A percentile compares a stretch with the other conserved stretches of the same genome.
Evolutionary conservation across 495 filamentous ascomycete genomes (phyloP).

Genomic region (Annulohypoxylon nitens): DNA sequence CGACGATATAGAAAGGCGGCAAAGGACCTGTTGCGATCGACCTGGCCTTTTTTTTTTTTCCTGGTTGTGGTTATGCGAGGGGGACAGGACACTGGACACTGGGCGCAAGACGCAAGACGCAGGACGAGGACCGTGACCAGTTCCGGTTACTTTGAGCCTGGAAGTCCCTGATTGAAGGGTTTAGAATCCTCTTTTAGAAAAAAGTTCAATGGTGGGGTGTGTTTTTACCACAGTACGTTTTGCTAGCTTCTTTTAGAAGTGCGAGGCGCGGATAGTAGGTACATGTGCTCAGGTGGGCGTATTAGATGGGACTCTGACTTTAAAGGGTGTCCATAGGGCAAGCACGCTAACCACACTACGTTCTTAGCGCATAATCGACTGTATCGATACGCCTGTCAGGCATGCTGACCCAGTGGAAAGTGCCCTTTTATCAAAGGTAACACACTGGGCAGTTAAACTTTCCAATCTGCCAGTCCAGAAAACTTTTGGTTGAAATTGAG

Average conservation of each 20-base stretch:
- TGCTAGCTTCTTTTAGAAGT: conserved; percentile 40
- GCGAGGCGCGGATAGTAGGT: conserved; percentile 32
- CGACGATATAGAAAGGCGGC: conserved; percentile 25
- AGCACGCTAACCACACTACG: not conserved
- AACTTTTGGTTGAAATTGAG: not conserved
- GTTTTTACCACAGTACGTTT: not conserved
- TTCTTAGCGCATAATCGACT: conserved; percentile 3
- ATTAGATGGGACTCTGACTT: not conserved
- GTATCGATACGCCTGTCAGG: not conserved
- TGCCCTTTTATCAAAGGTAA: not conserved
- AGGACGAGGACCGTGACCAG: conserved; percentile 15
- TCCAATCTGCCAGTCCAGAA: not conserved
- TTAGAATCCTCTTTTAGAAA: conserved; percentile 32
- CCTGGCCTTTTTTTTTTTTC: conserved; percentile 18
- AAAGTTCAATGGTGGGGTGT: conserved; percentile 44
- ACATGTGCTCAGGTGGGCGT: conserved; percentile 2
- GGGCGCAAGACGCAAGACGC: too few species aligned
- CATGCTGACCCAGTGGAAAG: not conserved
- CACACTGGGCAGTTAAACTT: not conserved
- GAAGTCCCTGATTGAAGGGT: conserved; percentile 38
- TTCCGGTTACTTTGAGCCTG: conserved; percentile 34
- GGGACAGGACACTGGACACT: not conserved
- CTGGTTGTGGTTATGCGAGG: conserved; percentile 28
- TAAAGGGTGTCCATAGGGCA: conserved; percentile 9
- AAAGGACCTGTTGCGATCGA: conserved; percentile 35